Evolutionary conservation across 176 grass and related monocot species (phyloP).

Genomic region (Eremochloa ophiuroides): DNA sequence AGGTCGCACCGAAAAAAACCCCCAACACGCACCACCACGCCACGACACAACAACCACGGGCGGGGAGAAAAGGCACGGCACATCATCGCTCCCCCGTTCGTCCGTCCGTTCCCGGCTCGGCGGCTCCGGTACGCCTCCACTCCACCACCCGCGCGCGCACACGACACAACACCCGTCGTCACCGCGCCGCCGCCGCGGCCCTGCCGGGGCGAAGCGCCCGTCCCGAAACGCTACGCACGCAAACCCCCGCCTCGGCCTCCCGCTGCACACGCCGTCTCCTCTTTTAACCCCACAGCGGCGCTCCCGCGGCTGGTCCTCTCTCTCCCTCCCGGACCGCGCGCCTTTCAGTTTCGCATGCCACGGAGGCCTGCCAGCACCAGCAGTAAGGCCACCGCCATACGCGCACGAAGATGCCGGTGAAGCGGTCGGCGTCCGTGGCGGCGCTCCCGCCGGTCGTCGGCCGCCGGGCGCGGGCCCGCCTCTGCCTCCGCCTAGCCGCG

Average conservation of each 20-base stretch:
- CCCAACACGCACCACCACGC: not conserved
- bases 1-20: not conserved
- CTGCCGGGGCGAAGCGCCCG: not conserved
- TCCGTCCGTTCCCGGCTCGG: not conserved
- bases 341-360: conserved; percentile 11
- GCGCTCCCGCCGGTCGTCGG: conserved; percentile 17
- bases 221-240: not conserved
- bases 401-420: conserved; percentile 46
- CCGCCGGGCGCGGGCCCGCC: conserved; percentile 39
- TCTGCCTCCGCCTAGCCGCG: conserved; percentile 68
- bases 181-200: not conserved
- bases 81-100: too few species aligned
- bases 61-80: not conserved
- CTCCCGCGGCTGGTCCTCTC: too few species aligned
- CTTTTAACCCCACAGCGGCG: conserved; percentile 7
- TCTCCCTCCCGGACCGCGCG: not conserved
- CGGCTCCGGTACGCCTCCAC: not conserved
- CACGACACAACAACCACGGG: not conserved
- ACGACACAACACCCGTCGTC: not conserved
- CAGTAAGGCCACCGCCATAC: not conserved
- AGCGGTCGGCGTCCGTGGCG: conserved; percentile 39
- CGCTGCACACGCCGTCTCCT: not conserved
- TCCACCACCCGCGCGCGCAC: not conserved
- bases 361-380: conserved; percentile 1
- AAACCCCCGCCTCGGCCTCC: not conserved